Evolutionary conservation across 805 yeast genomes (phyloP).

Genomic region (Lipomyces spencermartinsiae): DNA sequence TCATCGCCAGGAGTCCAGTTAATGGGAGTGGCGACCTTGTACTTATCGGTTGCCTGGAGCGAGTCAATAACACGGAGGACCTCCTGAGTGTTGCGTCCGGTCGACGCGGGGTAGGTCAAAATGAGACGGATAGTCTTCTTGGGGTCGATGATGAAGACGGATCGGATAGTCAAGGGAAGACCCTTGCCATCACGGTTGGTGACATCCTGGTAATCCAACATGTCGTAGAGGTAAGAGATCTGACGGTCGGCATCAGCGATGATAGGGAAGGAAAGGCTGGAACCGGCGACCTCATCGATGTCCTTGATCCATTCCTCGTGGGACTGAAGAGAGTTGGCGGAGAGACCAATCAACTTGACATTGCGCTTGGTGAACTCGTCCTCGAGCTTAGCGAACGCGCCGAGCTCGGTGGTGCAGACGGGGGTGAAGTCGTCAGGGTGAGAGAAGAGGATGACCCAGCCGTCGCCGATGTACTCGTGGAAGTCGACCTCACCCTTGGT

Average conservation of each 20-base stretch:
- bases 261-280: constrained; percentile 84
- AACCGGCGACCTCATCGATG: constrained; percentile 77
- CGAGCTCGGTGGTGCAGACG: constrained; percentile 95
- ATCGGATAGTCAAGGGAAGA: constrained; percentile 86
- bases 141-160: constrained; percentile 93
- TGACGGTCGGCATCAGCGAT: constrained; percentile 87
- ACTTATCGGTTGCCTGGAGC: constrained; percentile 82
- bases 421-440: constrained; percentile 98
- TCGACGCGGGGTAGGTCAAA: constrained; percentile 89
- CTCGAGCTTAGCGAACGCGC: constrained; percentile 91
- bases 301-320: constrained; percentile 93
- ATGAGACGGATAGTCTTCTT: constrained; percentile 86
- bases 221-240: constrained; percentile 80
- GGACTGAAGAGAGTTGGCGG: constrained; percentile 82
- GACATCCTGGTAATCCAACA: constrained; percentile 88
- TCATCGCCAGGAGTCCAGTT: constrained; percentile 74
- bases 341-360: constrained; percentile 87
- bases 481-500: constrained; percentile 84
- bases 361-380: constrained; percentile 88
- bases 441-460: constrained; percentile 88
- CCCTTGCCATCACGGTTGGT: constrained; percentile 75
- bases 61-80: constrained; percentile 91
- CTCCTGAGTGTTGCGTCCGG: constrained; percentile 95
- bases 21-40: constrained; percentile 91
- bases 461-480: constrained; percentile 84